A percentile compares a stretch with the other conserved stretches of the same genome.
Evolutionary conservation across 179 eudicot species (phyloP).

Genomic region (Gypsophila paniculata): DNA sequence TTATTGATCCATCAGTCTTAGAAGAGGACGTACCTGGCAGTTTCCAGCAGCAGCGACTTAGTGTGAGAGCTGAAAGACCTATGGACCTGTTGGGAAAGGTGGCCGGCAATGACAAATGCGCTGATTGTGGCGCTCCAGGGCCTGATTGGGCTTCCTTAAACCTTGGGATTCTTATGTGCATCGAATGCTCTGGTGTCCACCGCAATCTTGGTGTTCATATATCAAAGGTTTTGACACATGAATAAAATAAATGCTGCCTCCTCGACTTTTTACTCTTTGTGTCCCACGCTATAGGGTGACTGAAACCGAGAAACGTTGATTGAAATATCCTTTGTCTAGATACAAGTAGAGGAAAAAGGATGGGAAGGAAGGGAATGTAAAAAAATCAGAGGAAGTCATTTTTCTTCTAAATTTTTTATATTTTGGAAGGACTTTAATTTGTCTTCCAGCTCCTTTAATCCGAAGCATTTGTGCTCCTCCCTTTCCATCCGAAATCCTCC

Average conservation of each 20-base stretch:
- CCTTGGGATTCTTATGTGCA: conserved; percentile 81
- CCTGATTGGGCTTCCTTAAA: conserved; percentile 97
- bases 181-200: conserved; percentile 91
- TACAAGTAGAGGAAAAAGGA: no score
- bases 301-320: no score
- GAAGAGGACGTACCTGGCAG: conserved; percentile 48
- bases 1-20: conserved; percentile 25
- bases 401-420: not conserved
- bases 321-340: no score
- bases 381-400: no score
- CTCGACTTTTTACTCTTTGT: not conserved
- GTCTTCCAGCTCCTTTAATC: no score
- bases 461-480: no score
- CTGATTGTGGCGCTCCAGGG: conserved; percentile 88
- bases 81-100: conserved; percentile 53
- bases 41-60: conserved; percentile 43
- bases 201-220: conserved; percentile 93
- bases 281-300: no score
- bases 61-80: conserved; percentile 56
- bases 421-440: no score
- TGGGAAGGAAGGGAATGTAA: no score
- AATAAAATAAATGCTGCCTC: not conserved
- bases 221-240: conserved; percentile 64
- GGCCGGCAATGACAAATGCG: conserved; percentile 80
- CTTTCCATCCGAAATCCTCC: no score